A percentile compares a stretch with the other conserved stretches of the same genome.
These are phyloP conservation scores for Penicillium sp. DNA, from an alignment of 2,329 filamentous ascomycete genomes.

Conservation along the genomic window DNA sequence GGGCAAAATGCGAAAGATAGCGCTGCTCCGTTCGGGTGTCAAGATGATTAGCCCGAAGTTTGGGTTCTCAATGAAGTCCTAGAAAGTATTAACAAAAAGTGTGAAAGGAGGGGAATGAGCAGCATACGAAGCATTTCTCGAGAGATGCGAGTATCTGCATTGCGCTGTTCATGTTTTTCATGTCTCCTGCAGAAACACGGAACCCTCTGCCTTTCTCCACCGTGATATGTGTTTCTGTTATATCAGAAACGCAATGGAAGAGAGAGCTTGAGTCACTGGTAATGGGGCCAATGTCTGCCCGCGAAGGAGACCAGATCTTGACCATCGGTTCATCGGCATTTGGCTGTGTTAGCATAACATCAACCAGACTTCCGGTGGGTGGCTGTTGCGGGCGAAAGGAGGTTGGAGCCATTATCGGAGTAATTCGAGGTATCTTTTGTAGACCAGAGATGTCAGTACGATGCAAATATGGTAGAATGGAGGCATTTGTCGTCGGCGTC, in stretches of 20 bases:
- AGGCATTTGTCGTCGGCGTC: background rate
- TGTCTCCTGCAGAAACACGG: background rate
- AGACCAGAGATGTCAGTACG: background rate
- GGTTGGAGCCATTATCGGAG: background rate
- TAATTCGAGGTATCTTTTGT: background rate
- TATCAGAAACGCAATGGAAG: background rate
- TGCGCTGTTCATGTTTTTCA: background rate
- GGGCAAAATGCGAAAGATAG: constrained; percentile 1
- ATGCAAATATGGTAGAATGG: background rate
- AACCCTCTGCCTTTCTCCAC: background rate
- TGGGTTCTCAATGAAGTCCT: constrained; percentile 1
- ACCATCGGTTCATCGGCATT: background rate
- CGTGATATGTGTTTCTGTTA: background rate
- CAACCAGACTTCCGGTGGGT: background rate
- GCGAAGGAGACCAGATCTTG: background rate
- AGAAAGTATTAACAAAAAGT: background rate
- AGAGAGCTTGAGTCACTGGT: background rate
- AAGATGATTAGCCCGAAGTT: background rate
- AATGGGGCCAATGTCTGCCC: background rate
- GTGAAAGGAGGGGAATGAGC: background rate
- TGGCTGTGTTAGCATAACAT: background rate
- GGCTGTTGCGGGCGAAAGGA: background rate
- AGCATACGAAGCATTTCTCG: constrained; percentile 5
- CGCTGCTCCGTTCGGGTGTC: background rate
- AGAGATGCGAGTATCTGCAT: background rate